Conservation (phyloP, 1,284 basidiomycete species). For the Heterobasidion annosum region DNA sequence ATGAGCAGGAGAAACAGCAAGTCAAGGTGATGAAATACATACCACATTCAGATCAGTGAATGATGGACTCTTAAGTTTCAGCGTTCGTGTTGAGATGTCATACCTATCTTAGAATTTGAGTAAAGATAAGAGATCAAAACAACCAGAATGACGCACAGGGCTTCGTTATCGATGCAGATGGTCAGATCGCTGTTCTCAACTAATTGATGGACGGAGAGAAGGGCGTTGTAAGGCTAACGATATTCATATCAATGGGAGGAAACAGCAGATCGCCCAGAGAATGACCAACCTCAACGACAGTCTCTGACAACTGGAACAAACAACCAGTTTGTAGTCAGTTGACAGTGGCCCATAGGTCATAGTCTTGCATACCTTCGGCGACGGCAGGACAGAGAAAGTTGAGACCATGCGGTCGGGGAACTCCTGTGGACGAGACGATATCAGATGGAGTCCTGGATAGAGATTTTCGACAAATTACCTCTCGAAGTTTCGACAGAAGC, state of each 20-base stretch:
- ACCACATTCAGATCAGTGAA: constrained; percentile 79
- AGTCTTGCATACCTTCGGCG: constrained; percentile 58
- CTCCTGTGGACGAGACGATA: constrained; percentile 46
- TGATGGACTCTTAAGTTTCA: constrained; percentile 64
- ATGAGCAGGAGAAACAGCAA: not conserved
- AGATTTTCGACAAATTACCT: constrained; percentile 31
- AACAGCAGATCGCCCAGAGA: not conserved
- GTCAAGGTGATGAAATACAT: constrained; percentile 22
- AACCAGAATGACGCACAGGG: constrained; percentile 42
- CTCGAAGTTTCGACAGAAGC: constrained; percentile 77
- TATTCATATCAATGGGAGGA: not conserved
- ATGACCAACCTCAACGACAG: constrained; percentile 73
- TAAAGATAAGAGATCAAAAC: constrained; percentile 2
- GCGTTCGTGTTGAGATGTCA: constrained; percentile 70
- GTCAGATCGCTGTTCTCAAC: constrained; percentile 89
- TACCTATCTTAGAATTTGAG: constrained; percentile 36
- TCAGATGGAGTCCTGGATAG: not conserved
- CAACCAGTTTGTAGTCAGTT: not conserved
- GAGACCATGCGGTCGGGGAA: constrained; percentile 90
- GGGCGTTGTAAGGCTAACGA: constrained; percentile 77
- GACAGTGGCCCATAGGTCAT: no score
- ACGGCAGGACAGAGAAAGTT: constrained; percentile 89
- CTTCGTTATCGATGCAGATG: constrained; percentile 92
- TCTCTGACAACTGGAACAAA: constrained; percentile 73
- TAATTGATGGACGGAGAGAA: constrained; percentile 87